These are phyloP conservation scores for Puccinia hordei DNA, from an alignment of 1,284 basidiomycete species.

Conservation along the genomic window DNA sequence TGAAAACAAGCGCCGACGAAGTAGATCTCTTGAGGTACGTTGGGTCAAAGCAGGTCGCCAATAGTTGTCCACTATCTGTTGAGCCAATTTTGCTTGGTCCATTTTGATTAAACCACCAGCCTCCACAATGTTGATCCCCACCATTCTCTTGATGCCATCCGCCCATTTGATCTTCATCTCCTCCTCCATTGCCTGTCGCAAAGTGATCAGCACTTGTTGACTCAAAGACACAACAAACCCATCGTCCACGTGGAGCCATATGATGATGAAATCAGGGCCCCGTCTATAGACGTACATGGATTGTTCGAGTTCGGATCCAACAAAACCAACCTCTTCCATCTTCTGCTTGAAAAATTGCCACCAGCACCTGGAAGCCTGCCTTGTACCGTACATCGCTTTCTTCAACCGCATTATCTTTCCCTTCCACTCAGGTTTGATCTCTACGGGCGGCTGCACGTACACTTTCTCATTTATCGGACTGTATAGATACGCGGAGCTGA, in stretches of 20 bases:
- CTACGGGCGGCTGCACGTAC: neutral
- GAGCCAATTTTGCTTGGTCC: too few relatives aligned
- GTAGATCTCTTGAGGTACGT: too few relatives aligned
- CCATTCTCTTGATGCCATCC: neutral
- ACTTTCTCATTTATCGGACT: neutral
- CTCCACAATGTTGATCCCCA: neutral
- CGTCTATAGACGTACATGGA: neutral
- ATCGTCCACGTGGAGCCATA: constrained; percentile 1
- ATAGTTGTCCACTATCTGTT: too few relatives aligned
- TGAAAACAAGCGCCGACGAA: too few relatives aligned
- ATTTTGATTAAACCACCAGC: too few relatives aligned
- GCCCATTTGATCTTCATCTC: neutral
- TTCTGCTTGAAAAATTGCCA: neutral
- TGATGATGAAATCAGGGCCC: neutral
- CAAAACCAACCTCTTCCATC: neutral
- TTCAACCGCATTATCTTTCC: neutral
- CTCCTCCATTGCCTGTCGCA: neutral
- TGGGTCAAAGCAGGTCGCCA: too few relatives aligned
- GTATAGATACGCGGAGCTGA: neutral
- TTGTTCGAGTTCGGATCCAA: neutral
- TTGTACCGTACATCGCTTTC: neutral
- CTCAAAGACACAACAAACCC: neutral
- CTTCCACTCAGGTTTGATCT: neutral
- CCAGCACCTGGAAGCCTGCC: neutral
- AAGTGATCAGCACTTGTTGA: neutral